These are phyloP conservation scores for Epichloe sylvatica DNA, from an alignment of 2,329 filamentous ascomycete species.

Conservation along the genomic window DNA sequence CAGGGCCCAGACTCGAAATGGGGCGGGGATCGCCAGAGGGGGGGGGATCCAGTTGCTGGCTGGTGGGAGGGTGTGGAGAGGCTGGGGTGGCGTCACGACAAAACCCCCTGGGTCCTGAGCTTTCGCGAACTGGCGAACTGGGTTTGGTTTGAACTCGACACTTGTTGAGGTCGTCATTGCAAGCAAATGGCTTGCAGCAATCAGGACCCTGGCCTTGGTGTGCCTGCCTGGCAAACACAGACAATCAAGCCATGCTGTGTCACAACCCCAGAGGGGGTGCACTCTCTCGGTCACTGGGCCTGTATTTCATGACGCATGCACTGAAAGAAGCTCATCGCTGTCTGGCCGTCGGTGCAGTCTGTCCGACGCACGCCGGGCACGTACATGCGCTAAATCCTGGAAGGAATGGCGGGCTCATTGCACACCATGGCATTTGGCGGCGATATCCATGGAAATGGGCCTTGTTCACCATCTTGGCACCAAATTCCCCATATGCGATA, in stretches of 20 bases:
- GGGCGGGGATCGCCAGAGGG: not conserved
- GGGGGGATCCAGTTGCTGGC: not conserved
- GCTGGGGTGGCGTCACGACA: no score
- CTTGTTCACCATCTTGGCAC: not conserved
- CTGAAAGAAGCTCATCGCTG: no score
- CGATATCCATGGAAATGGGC: not conserved
- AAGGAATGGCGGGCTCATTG: not conserved
- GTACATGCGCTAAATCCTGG: not conserved
- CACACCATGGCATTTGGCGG: not conserved
- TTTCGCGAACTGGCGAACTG: not conserved
- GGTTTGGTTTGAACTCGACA: not conserved
- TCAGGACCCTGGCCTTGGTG: not conserved
- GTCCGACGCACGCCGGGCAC: not conserved
- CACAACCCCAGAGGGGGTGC: not conserved
- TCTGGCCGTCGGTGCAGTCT: no score
- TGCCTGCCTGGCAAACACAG: not conserved
- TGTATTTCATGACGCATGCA: no score
- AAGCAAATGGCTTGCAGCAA: not conserved
- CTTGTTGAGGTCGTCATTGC: not conserved
- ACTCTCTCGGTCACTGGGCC: no score
- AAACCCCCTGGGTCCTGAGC: no score
- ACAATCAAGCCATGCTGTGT: constrained; percentile 1
- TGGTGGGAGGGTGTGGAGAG: no score
- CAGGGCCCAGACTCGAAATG: not conserved
- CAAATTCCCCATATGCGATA: not conserved